Percentiles rank a stretch among this genome's conserved stretches.
phyloP scores from a whole-genome alignment of 441 rosid species.

The Populus tomentosa region DNA sequence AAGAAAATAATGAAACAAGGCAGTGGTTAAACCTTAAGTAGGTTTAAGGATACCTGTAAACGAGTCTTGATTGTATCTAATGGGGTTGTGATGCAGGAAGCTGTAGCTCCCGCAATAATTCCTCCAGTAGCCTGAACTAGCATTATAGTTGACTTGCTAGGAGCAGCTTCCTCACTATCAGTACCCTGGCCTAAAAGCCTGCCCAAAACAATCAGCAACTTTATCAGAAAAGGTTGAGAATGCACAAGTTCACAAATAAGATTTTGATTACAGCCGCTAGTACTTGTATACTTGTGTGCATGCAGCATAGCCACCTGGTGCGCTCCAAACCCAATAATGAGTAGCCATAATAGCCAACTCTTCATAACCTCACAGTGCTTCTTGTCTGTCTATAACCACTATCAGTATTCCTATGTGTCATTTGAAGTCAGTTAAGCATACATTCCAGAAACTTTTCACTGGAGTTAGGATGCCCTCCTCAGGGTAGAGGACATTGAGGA shows the following conservation, averaged over 20 bases:
- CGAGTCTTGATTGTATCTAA: conserved; percentile 93
- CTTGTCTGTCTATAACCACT: background rate
- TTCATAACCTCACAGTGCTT: background rate
- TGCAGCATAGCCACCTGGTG: background rate
- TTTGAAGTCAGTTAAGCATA: background rate
- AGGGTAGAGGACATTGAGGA: background rate
- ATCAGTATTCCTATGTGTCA: background rate
- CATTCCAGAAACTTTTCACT: background rate
- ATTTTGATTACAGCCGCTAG: background rate
- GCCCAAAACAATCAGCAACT: conserved; percentile 23
- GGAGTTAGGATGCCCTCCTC: background rate
- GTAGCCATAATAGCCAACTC: too few species aligned
- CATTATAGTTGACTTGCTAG: conserved; percentile 49
- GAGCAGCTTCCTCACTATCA: conserved; percentile 38
- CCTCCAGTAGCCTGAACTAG: conserved; percentile 88
- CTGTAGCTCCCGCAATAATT: conserved; percentile 84
- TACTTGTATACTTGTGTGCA: background rate
- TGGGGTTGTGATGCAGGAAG: conserved; percentile 87
- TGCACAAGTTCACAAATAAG: background rate
- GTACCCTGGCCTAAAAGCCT: conserved; percentile 60
- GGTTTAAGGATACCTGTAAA: conserved; percentile 54
- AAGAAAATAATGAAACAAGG: background rate
- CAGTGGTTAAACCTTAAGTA: conserved; percentile 5
- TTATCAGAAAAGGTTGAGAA: background rate
- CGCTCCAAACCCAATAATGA: background rate